Evolutionary conservation across 805 yeast species (phyloP), one percentile per base, ranked within the genome.

Genomic region (Ogataea trehalophila): DNA sequence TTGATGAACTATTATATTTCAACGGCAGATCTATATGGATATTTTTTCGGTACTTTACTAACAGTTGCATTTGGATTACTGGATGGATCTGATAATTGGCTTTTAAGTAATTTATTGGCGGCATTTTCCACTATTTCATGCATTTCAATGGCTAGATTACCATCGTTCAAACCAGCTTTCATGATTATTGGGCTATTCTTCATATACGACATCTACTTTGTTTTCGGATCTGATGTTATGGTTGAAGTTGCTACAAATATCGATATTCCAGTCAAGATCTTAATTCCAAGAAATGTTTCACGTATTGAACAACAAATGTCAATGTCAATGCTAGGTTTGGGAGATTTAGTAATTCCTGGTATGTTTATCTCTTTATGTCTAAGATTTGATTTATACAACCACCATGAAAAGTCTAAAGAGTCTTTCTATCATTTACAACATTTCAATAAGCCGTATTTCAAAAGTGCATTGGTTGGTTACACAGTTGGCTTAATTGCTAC

Each of bases 331-430:
- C 62, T 84, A 9, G 90, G 89, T 1, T 64, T 83, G 5, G 89
- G 89, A 6, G 90, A 84, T 59, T 73, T 85, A 44, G 78, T 78
- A 3, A 62, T 82, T 14, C 88, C 90, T 0, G 85, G 84, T 0
- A 45, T 70, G 16, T 73, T 79, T 46, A 66, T 79, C 13, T 64
- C 83, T 2, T 62, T 81, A 38, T 76, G 81, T 55, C 65, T 79
- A 36, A 69, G 83, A 47, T 81, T 67, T 58, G 89, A 83, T 62
- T 61, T 75, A 31, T 72, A 58, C 60, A 66, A 56, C 40, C 66
- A 67, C 58, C 73, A 73, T 57, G 62, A 63, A 14, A 37, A 41
- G 9, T 53, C 69, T 45, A 60, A 59, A 41, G 45, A 50, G 16
- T 54, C 59, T 13, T 76, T 70, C 58, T 75, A 77, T 56, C 72